Percentiles rank a stretch among this genome's conserved stretches.
Evolutionary conservation across 495 filamentous ascomycete species (phyloP).

Genomic region (Penicillium salamii): DNA sequence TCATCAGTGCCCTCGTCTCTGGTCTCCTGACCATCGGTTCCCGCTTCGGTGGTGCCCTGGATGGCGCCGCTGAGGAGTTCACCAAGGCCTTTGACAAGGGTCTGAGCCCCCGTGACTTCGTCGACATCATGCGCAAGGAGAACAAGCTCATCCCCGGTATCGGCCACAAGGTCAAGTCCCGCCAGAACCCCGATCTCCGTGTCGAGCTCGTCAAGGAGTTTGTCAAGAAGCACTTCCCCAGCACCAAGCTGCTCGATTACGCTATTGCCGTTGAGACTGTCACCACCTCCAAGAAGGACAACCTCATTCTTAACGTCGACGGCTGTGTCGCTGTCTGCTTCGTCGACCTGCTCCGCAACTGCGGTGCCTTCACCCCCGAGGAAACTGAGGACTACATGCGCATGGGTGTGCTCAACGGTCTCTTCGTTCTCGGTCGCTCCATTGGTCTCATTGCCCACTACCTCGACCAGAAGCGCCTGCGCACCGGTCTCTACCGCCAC

Average conservation of each 20-base stretch:
- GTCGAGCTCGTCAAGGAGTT: conserved; percentile 99
- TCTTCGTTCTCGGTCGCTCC: conserved; percentile 92
- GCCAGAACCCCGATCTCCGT: conserved; percentile 99
- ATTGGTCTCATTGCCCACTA: conserved; percentile 99
- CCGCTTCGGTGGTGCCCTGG: conserved; percentile 96
- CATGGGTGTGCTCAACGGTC: conserved; percentile 98
- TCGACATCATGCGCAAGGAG: conserved; percentile 97
- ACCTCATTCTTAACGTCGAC: conserved; percentile 98
- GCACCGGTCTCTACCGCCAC: conserved; percentile 97
- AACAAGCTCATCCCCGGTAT: conserved; percentile 99
- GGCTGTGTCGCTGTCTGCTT: conserved; percentile 98
- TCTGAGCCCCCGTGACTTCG: conserved; percentile 96
- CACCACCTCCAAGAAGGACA: conserved; percentile 99
- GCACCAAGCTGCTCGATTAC: conserved; percentile 95
- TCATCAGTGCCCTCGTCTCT: conserved; percentile 89
- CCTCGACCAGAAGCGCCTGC: conserved; percentile 98
- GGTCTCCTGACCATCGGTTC: conserved; percentile 98
- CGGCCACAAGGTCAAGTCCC: conserved; percentile 97
- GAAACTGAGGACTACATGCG: conserved; percentile 58
- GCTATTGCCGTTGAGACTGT: conserved; percentile 97
- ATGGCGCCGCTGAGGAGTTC: conserved; percentile 98
- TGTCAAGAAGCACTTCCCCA: conserved; percentile 95
- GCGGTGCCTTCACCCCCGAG: conserved; percentile 77
- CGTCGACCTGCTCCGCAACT: conserved; percentile 95
- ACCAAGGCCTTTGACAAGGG: conserved; percentile 97